Base-by-base conservation (phyloP, 345 rosid genomes). In the Populus pruinosa region DNA sequence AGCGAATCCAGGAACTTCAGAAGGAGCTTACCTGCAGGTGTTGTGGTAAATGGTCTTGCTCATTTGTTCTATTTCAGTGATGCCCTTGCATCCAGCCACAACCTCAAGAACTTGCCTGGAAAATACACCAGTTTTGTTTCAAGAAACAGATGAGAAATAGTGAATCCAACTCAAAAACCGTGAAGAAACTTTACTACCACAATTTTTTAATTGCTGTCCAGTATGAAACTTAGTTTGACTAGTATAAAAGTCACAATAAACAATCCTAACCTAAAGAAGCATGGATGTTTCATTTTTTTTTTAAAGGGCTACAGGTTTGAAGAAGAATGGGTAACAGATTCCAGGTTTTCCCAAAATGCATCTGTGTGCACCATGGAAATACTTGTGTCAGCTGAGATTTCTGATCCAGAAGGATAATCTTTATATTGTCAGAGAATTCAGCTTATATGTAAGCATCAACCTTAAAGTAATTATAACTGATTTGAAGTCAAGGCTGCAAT, bases 81-180 rank as follows among this genome's bases (percentile, higher is more conserved):
- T 81, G 76, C 97, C 94, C 87, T 92, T 92, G 64, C 90, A 90
- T 73, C 98, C 98, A 76, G 97, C 94, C 81, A 96, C 89, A 55
- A 92, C 95, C 85, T 93, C 99, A 67, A 93, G 93, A 79, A 96
- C 97, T 90, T 96, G 98, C 79, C 99, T 96, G 89, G 47, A 67
- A 49, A 74, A 83, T 17, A 78, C 38, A 70, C 18, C 33, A 8
- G 18, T 33, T 38, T 5, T 25, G 13, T 76, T 69, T 78, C 68
- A 62, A 77, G 38, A 65, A 61, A 31, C 25, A 67, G 41, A 23
- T 6, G 29, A 61, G 18, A 47, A 47, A 41, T 9, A 69, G 64
- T 7, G 29, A 56, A 64, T 17, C 55, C 16, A 29, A 21, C 56
- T 49, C 29, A 11, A 64, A 64, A 41, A 44, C 43, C 69, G 7